Evolutionary conservation across 306 rosid species (phyloP), one percentile per base, ranked within the genome.

Genomic region (Quercus variabilis): DNA sequence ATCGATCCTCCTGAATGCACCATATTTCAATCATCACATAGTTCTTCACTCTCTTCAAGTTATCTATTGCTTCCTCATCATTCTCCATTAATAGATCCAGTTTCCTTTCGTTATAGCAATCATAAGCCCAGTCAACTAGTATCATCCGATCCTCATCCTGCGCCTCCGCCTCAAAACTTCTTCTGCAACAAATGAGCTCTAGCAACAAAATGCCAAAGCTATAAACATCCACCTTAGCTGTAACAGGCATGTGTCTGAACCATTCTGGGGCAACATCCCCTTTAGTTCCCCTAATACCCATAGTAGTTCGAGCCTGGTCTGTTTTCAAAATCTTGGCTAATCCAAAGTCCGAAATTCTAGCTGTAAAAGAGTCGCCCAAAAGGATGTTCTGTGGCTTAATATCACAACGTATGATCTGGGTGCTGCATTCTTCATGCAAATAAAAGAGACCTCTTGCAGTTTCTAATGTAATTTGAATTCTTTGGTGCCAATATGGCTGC

Each of bases 321-420:
- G 43, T 41, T 64, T 15, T 33, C 78, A 71, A 21, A 25, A 83
- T 63, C 79, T 82, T 86, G 2, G 81, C 78, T 73, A 79, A 31
- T 33, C 83, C 89, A 3, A 80, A 83, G 65, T 86, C 89, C 7
- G 76, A 35, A 9, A 80, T 83, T 30, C 65, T 60, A 11, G 82
- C 78, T 25, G 52, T 74, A 76, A 41, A 86, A 23, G 33, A 9
- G 9, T 80, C 85, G 14, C 79, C 82, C 0, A 85, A 81, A 63
- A 81, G 88, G 41, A 85, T 85, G 81, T 78, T 83, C 41, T 83
- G 77, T 31, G 86, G 86, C 76, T 83, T 83, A 25, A 74, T 83
- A 35, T 83, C 86, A 9, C 82, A 72, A 5, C 73, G 86, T 20
- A 79, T 76, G 56, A 73, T 85, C 35, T 79, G 78, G 1, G 77